A percentile compares a stretch with the other conserved stretches of the same genome.
Conservation (phyloP, 2,329 filamentous ascomycete species). For the Aspergillus tubingensis region DNA sequence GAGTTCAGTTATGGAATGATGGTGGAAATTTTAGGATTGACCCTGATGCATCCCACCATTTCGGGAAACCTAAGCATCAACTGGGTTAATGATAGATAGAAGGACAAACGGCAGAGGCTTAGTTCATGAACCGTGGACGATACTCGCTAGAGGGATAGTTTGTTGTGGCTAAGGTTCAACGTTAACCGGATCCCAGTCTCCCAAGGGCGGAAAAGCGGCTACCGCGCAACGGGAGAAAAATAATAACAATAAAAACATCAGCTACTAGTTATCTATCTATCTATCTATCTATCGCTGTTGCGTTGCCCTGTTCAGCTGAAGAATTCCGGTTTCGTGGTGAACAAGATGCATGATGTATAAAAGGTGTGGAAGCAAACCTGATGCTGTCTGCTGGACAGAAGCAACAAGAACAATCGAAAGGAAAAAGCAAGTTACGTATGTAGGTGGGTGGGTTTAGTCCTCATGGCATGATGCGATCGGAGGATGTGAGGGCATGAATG, state of each 20-base stretch:
- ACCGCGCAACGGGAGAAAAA: conserved; percentile 12
- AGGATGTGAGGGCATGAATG: background rate
- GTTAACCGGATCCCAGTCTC: background rate
- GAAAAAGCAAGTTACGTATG: conserved; percentile 2
- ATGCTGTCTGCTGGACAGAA: background rate
- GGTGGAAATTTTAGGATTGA: background rate
- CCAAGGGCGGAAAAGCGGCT: conserved; percentile 9
- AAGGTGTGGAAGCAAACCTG: background rate
- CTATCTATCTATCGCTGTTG: background rate
- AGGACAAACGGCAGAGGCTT: no score
- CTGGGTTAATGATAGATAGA: background rate
- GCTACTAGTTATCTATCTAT: no score
- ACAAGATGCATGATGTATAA: background rate
- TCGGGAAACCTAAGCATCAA: conserved; percentile 2
- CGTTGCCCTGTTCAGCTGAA: background rate
- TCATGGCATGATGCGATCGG: conserved; percentile 7
- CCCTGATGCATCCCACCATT: conserved; percentile 6
- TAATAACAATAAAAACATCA: background rate
- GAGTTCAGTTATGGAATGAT: background rate
- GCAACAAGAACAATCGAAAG: background rate
- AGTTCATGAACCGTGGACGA: background rate
- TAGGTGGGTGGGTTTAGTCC: background rate
- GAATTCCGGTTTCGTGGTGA: conserved; percentile 2
- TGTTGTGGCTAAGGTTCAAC: conserved; percentile 4
- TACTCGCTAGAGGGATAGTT: background rate